A percentile compares a stretch with the other conserved stretches of the same genome.
phyloP scores from a whole-genome alignment of 1,139 yeast species.

The Nakaseomyces glabratus region DNA sequence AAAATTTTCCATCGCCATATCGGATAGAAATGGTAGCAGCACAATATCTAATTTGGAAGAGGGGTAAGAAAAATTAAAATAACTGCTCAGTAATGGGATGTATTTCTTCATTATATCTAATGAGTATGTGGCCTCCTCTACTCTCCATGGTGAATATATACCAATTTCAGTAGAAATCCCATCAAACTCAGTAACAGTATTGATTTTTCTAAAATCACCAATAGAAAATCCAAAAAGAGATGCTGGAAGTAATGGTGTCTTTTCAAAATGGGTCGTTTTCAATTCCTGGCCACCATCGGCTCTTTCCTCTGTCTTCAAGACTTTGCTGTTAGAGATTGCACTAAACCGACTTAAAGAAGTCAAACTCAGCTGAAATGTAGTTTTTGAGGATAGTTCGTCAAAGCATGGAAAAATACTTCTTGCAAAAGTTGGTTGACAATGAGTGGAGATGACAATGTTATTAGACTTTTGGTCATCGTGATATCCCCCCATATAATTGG shows the following conservation, averaged over 20 bases:
- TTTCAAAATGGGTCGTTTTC: slow-evolving; percentile 35
- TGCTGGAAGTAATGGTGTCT: slow-evolving; percentile 50
- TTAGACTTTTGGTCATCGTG: slow-evolving; percentile 39
- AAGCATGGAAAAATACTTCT: slow-evolving; percentile 54
- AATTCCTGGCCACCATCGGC: slow-evolving; percentile 17
- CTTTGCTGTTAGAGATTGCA: slow-evolving; percentile 41
- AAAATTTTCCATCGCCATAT: slow-evolving; percentile 77
- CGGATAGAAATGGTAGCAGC: slow-evolving; percentile 58
- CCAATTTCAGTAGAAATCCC: slow-evolving; percentile 35
- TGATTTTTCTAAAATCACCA: slow-evolving; percentile 53
- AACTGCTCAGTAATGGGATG: slow-evolving; percentile 38
- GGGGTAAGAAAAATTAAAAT: slow-evolving; percentile 43
- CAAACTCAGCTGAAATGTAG: slow-evolving; percentile 42
- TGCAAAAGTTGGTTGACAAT: slow-evolving; percentile 60
- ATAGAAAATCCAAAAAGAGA: slow-evolving; percentile 57
- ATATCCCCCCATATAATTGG: slow-evolving; percentile 46
- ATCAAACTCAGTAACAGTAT: slow-evolving; percentile 23
- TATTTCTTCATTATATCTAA: slow-evolving; percentile 39
- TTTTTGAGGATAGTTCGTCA: slow-evolving; percentile 52
- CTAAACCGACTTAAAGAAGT: slow-evolving; percentile 38
- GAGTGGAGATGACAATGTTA: slow-evolving; percentile 53
- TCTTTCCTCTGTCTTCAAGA: slow-evolving; percentile 16
- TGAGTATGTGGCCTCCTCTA: slow-evolving; percentile 39
- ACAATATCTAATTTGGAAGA: slow-evolving; percentile 55
- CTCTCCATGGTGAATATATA: slow-evolving; percentile 46